phyloP scores from a whole-genome alignment of 1,284 basidiomycete genomes.

The Fomitopsis palustris region DNA sequence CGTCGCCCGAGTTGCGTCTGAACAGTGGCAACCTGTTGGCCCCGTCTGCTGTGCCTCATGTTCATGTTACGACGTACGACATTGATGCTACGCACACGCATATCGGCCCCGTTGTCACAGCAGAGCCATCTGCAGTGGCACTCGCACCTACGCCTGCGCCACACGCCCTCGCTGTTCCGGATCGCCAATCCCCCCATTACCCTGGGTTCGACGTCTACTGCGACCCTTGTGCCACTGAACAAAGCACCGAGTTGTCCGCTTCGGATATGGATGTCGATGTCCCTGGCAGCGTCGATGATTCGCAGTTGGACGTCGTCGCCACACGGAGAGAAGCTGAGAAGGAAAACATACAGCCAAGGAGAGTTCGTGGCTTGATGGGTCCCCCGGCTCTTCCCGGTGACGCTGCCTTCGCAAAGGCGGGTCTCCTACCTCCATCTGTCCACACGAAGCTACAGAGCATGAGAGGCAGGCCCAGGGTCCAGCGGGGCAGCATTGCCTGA shows the following conservation, averaged over 20 bases:
- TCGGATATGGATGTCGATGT: background rate
- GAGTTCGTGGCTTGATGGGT: constrained; percentile 8
- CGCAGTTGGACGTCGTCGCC: constrained; percentile 19
- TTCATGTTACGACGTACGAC: background rate
- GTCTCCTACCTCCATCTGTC: constrained; percentile 11
- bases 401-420: constrained; percentile 15
- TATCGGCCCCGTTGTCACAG: background rate
- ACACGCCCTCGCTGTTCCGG: constrained; percentile 42
- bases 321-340: constrained; percentile 39
- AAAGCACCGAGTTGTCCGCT: constrained; percentile 9
- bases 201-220: constrained; percentile 66
- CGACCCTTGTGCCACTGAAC: constrained; percentile 42
- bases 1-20: background rate
- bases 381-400: constrained; percentile 10
- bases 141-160: background rate
- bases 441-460: constrained; percentile 1
- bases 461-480: background rate
- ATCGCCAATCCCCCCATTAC: constrained; percentile 64
- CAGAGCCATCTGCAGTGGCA: background rate
- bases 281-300: background rate
- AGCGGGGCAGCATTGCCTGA: background rate
- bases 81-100: background rate
- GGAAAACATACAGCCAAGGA: constrained; percentile 45
- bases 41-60: background rate
- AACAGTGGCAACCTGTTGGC: background rate